A percentile compares a stretch with the other conserved stretches of the same genome.
phyloP scores from a whole-genome alignment of 495 filamentous ascomycete species.

The Pyrenula massariospora region DNA sequence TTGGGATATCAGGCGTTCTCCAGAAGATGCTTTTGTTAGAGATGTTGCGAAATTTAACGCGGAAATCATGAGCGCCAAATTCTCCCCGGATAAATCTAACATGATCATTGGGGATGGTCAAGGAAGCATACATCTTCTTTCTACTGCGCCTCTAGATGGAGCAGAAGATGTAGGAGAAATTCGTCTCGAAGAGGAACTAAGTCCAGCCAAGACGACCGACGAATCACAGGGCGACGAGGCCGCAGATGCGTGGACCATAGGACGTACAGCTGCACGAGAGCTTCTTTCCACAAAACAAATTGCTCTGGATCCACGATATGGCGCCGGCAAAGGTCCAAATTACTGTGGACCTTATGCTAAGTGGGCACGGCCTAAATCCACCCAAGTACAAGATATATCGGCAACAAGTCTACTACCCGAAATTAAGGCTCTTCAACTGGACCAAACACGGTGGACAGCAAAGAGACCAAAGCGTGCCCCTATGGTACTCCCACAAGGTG shows the following conservation, averaged over 20 bases:
- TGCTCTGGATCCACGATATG: conserved; percentile 24
- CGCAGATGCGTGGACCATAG: conserved; percentile 9
- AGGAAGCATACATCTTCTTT: conserved; percentile 60
- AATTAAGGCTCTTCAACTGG: conserved; percentile 18
- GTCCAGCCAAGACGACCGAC: conserved; percentile 14
- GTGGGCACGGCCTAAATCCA: conserved; percentile 23
- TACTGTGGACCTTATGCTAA: conserved; percentile 34
- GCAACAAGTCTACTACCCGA: conserved; percentile 11
- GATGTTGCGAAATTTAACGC: conserved; percentile 39
- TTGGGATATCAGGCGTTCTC: conserved; percentile 63
- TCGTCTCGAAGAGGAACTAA: conserved; percentile 5
- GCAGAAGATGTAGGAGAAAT: conserved; percentile 2
- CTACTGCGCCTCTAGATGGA: conserved; percentile 22
- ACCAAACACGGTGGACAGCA: conserved; percentile 7
- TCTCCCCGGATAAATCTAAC: conserved; percentile 58
- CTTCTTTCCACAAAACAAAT: conserved; percentile 26
- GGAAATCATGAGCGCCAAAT: conserved; percentile 49
- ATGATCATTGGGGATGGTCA: conserved; percentile 67
- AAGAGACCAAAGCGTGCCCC: conserved; percentile 1
- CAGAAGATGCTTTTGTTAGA: conserved; percentile 48
- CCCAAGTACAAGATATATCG: conserved; percentile 7
- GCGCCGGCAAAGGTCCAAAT: conserved; percentile 29
- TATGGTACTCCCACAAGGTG: conserved; percentile 3
- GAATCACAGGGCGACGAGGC: neutral
- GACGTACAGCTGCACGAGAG: conserved; percentile 13